phyloP scores from a whole-genome alignment of 2,329 filamentous ascomycete genomes.

The Aspergillus floridensis region DNA sequence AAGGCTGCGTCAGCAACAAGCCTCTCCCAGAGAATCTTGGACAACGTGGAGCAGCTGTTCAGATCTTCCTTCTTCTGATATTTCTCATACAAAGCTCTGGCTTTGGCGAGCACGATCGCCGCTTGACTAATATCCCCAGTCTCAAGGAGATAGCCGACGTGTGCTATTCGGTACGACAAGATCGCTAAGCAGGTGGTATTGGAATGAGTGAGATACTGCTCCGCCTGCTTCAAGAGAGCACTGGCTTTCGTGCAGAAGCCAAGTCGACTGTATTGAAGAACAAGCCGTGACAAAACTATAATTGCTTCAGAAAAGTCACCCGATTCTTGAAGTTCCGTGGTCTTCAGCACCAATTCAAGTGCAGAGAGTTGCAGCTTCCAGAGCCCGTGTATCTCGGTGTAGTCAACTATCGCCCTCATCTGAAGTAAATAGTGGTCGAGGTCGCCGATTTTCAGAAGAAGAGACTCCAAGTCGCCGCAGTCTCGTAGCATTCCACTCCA shows the following conservation, averaged over 20 bases:
- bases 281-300: slow-evolving; percentile 47
- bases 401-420: slow-evolving; percentile 55
- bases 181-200: slow-evolving; percentile 45
- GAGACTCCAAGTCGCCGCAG: slow-evolving; percentile 43
- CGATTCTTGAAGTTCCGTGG: slow-evolving; percentile 47
- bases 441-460: slow-evolving; percentile 52
- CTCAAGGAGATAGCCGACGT: slow-evolving; percentile 70
- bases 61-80: slow-evolving; percentile 29
- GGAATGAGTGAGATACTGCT: slow-evolving; percentile 46
- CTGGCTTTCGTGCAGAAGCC: slow-evolving; percentile 61
- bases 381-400: slow-evolving; percentile 56
- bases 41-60: slow-evolving; percentile 36
- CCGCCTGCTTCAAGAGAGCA: slow-evolving; percentile 57
- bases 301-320: slow-evolving; percentile 41
- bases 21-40: slow-evolving; percentile 49
- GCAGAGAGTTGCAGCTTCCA: slow-evolving; percentile 50
- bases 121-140: slow-evolving; percentile 65
- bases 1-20: slow-evolving; percentile 60
- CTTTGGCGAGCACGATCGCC: slow-evolving; percentile 33
- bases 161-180: slow-evolving; percentile 64
- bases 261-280: slow-evolving; percentile 56
- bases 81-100: slow-evolving; percentile 33
- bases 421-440: slow-evolving; percentile 50
- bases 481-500: slow-evolving; percentile 43
- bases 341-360: slow-evolving; percentile 49